Evolutionary conservation across 2,329 filamentous ascomycete genomes (phyloP).

Genomic region (Bipolaris zeicola): DNA sequence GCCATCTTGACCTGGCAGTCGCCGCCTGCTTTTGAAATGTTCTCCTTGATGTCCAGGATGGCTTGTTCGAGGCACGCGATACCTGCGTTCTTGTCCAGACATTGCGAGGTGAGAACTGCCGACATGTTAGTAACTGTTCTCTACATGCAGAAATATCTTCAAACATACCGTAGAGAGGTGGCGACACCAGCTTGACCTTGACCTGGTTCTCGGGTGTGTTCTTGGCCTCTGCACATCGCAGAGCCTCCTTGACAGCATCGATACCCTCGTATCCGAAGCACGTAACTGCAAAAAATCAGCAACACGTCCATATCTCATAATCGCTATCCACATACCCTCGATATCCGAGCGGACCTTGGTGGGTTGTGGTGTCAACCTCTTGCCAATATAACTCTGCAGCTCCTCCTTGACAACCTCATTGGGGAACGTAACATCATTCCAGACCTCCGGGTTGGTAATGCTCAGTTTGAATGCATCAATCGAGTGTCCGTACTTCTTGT

Average conservation of each 20-base stretch:
- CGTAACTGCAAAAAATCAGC: slow-evolving; percentile 37
- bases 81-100: slow-evolving; percentile 87
- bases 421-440: slow-evolving; percentile 90
- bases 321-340: slow-evolving; percentile 75
- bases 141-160: neutral
- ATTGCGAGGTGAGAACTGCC: slow-evolving; percentile 85
- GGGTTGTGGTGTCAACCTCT: slow-evolving; percentile 95
- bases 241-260: slow-evolving; percentile 93
- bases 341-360: slow-evolving; percentile 98
- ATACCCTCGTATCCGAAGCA: slow-evolving; percentile 88
- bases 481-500: slow-evolving; percentile 95
- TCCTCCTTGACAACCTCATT: slow-evolving; percentile 85
- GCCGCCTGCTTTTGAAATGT: slow-evolving; percentile 78
- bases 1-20: slow-evolving; percentile 94
- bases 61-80: slow-evolving; percentile 86
- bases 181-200: slow-evolving; percentile 98
- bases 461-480: slow-evolving; percentile 99
- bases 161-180: slow-evolving; percentile 73
- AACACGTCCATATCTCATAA: neutral
- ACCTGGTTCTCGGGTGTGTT: slow-evolving; percentile 93
- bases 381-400: slow-evolving; percentile 92
- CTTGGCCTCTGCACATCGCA: slow-evolving; percentile 87
- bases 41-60: slow-evolving; percentile 82
- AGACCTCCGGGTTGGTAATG: slow-evolving; percentile 97
- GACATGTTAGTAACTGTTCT: slow-evolving; percentile 18